Base-by-base conservation (phyloP, 495 filamentous ascomycete species). In the Annulohypoxylon moriforme region DNA sequence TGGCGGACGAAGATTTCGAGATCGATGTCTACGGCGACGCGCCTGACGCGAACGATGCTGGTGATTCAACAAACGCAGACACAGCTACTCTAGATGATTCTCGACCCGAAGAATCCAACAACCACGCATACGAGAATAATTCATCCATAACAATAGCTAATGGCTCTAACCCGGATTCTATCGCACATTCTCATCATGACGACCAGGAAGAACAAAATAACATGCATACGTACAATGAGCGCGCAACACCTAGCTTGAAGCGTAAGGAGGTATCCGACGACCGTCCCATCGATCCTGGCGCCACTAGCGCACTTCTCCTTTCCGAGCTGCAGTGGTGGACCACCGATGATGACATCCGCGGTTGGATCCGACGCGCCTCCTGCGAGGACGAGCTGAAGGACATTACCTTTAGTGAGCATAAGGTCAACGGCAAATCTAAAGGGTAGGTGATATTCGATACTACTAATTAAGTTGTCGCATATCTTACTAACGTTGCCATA, bases 391-490 rank as follows among this genome's bases (percentile, higher is more conserved):
- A 97, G 74, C 84, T 99, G 20, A 93, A 93, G 75, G 95, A 97
- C 62, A 90, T 98, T 46, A 97, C 94, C 0, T 98, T 98, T 74
- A 97, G 91, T 68, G 96, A 99, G 77, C 96, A 98, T 80, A 99
- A 99, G 80, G 94, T 98, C 13, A 99, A 99, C 74, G 96, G 96
- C 60, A 99, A 99, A 80, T 96, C 93, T 78, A 98, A 98, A 82
- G 94, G 95, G 95, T 97, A 85, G 72, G 90, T 44, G 3, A 22
- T 59, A 25, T 55, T 11, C 46, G 33, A 56, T 36, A 52, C n/a
- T 49, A 47, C 4, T 34, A 16, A 18, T 34, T 16, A 31, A 24
- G 4, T 44, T 13, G 8, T 22, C 13, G 11, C 10, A n/a, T 58
- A 64, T 36, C 49, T 71, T 80, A 59, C 75, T 73, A 53, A 24